Conservation (phyloP, 2,329 filamentous ascomycete genomes). For the Xenoacremonium recifei region DNA sequence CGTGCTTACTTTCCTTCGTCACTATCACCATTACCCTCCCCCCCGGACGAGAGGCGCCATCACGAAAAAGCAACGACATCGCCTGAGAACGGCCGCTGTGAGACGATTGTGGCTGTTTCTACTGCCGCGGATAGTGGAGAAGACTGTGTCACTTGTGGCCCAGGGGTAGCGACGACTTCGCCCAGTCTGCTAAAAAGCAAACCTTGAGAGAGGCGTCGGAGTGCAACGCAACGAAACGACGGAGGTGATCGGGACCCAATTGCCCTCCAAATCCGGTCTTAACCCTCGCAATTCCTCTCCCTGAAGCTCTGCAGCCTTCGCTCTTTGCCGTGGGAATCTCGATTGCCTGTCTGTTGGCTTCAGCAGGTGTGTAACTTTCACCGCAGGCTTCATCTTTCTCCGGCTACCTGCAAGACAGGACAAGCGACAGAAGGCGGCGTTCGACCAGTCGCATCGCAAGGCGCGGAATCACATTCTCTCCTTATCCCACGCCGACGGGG, state of each 20-base stretch:
- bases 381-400: no score
- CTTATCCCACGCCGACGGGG: no score
- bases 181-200: conserved; percentile 24
- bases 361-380: no score
- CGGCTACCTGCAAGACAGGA: no score
- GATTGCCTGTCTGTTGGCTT: no score
- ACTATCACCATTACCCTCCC: not conserved
- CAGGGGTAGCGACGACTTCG: conserved; percentile 23
- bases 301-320: no score
- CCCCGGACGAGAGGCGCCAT: not conserved
- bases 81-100: not conserved
- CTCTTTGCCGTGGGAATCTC: no score
- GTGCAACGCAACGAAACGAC: conserved; percentile 19
- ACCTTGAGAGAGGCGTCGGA: conserved; percentile 13
- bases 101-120: not conserved
- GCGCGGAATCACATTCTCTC: no score
- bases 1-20: no score
- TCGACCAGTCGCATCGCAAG: no score
- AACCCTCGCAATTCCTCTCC: no score
- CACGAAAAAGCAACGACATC: conserved; percentile 17
- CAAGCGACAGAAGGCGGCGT: no score
- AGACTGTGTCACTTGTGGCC: not conserved
- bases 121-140: not conserved
- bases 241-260: conserved; percentile 6
- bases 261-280: not conserved